Percentiles rank a stretch among this genome's conserved stretches.
phyloP scores from a whole-genome alignment of 2,329 filamentous ascomycete genomes.

The Cladophialophora exuberans region DNA sequence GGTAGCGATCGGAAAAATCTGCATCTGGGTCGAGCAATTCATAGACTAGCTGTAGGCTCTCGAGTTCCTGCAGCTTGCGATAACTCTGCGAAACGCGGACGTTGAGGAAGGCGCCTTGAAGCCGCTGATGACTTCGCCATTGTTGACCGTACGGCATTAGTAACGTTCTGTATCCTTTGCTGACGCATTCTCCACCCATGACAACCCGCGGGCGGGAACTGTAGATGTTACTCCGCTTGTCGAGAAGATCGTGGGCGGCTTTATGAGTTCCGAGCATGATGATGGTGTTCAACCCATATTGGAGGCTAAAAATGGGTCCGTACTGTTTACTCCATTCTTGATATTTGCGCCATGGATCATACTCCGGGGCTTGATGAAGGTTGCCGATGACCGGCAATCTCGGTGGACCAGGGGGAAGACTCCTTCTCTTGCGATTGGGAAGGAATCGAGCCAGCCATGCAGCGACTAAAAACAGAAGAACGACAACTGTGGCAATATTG shows the following conservation, averaged over 20 bases:
- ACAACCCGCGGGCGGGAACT: conserved; percentile 39
- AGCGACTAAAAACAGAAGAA: background rate
- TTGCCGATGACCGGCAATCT: conserved; percentile 5
- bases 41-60: conserved; percentile 49
- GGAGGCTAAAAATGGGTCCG: conserved; percentile 42
- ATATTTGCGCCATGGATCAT: conserved; percentile 29
- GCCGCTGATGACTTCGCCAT: conserved; percentile 49
- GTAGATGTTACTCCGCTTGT: conserved; percentile 43
- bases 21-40: conserved; percentile 44
- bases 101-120: conserved; percentile 50
- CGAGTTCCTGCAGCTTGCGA: conserved; percentile 53
- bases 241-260: conserved; percentile 42
- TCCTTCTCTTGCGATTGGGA: background rate
- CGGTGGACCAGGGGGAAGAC: conserved; percentile 7
- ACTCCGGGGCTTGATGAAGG: conserved; percentile 1
- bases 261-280: conserved; percentile 41
- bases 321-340: conserved; percentile 40
- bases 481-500: background rate
- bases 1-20: conserved; percentile 50
- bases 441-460: background rate
- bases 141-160: conserved; percentile 54
- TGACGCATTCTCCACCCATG: conserved; percentile 35
- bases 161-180: conserved; percentile 46
- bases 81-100: conserved; percentile 49
- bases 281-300: conserved; percentile 38